Base-by-base conservation (phyloP, 768 basidiomycete genomes). In the Exidia glandulosa region DNA sequence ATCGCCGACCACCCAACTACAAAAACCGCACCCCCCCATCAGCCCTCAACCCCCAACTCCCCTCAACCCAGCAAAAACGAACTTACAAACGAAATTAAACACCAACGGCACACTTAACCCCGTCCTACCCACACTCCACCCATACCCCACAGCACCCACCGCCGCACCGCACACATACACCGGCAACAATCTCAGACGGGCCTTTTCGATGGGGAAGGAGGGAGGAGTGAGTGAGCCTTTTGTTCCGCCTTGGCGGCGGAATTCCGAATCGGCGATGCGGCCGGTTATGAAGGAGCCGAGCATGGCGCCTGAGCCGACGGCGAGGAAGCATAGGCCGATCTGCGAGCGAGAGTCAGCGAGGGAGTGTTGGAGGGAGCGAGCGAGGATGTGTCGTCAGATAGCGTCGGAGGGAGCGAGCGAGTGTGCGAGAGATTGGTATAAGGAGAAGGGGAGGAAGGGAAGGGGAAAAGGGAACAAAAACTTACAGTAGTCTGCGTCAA, bases 281-380 rank as follows among this genome's bases (percentile, higher is more conserved):
- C 91, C 90, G 29, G 76, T 82, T 1, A 76, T 25, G 23, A 75
- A 67, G 27, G 82, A 78, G 13, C 89, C 85, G 19, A 85, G 55
- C 7, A 82, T 70, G 72, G 84, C 84, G 0, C 91, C 93, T 16
- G 81, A 79, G 1, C 90, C 92, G 57, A 86, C 79, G 2, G 84
- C 81, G 59, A 93, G 72, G 73, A 85, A 94, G 68, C 87, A 91
- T 3, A 94, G 71, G 2, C 91, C 91, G 32, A 88, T 77, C 27
- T 81, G 77, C 16, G 41, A n/a, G n/a, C n/a, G n/a, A n/a, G n/a
- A n/a, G n/a, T n/a, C n/a, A n/a, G n/a, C n/a, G n/a, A n/a, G n/a
- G n/a, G n/a, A n/a, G n/a, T n/a, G n/a, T n/a, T n/a, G n/a, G n/a
- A n/a, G n/a, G n/a, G n/a, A n/a, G n/a, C n/a, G n/a, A n/a, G n/a